Conservation (phyloP, 2,329 filamentous ascomycete genomes). For the Ascochyta koolunga region DNA sequence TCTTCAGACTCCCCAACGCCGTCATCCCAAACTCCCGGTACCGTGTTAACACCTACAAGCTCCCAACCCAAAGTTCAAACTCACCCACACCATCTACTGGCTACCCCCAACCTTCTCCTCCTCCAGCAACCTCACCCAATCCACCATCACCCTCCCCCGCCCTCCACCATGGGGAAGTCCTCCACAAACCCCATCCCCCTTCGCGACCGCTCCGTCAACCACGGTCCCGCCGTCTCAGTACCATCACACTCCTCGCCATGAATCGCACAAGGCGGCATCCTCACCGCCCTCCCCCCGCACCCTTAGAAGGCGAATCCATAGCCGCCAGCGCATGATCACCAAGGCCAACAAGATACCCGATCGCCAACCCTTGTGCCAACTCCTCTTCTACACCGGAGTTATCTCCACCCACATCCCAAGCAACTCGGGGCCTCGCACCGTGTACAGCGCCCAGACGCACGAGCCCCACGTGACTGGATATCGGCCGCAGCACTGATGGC, state of each 20-base stretch:
- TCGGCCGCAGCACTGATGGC: conserved; percentile 1
- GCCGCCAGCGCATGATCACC: conserved; percentile 16
- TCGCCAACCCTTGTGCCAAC: background rate
- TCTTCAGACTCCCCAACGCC: background rate
- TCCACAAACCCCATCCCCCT: conserved; percentile 23
- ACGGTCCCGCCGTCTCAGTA: conserved; percentile 5
- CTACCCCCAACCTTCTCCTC: conserved; percentile 21
- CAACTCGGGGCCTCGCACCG: background rate
- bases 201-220: conserved; percentile 18
- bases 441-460: background rate
- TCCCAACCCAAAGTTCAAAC: background rate
- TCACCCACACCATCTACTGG: background rate
- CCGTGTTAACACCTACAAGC: background rate
- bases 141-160: conserved; percentile 28
- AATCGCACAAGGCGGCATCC: conserved; percentile 19
- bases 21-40: background rate
- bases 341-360: background rate
- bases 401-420: background rate
- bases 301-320: background rate
- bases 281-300: background rate
- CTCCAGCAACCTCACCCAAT: conserved; percentile 29
- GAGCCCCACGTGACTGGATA: conserved; percentile 4
- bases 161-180: conserved; percentile 20
- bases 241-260: conserved; percentile 32
- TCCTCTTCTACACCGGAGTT: background rate